phyloP scores from a whole-genome alignment of 768 basidiomycete species.

The Lactarius vividus region DNA sequence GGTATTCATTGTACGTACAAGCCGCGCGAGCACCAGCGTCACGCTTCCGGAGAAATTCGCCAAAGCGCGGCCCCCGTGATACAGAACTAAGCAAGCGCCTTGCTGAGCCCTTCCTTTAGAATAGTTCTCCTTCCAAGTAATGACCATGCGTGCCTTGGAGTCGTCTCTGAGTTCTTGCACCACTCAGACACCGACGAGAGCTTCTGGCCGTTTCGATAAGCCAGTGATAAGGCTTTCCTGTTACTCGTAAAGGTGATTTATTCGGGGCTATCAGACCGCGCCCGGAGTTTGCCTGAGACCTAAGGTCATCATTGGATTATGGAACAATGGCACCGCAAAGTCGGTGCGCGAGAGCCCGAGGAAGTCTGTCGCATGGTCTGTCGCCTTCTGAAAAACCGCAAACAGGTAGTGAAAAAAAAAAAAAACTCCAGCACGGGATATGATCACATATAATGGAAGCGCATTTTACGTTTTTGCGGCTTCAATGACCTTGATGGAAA shows the following conservation, averaged over 20 bases:
- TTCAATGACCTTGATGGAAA: neutral
- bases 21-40: neutral
- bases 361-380: neutral
- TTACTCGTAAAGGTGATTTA: neutral
- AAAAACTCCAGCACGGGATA: neutral
- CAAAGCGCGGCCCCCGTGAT: neutral
- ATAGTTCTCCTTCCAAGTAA: neutral
- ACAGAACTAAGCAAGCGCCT: neutral
- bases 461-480: neutral
- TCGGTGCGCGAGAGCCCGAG: neutral
- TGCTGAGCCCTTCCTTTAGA: neutral
- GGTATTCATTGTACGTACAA: neutral
- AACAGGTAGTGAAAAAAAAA: neutral
- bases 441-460: neutral
- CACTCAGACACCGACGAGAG: conserved; percentile 12
- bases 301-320: conserved; percentile 4
- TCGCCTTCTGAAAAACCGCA: neutral
- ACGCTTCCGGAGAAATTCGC: neutral
- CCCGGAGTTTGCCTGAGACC: conserved; percentile 4
- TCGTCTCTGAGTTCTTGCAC: conserved; percentile 5
- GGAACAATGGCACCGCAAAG: conserved; percentile 1
- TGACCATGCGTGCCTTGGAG: neutral
- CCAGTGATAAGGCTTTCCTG: neutral
- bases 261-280: neutral
- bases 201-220: neutral